phyloP scores from a whole-genome alignment of 1,139 yeast species.

The Geotrichum siamense region DNA sequence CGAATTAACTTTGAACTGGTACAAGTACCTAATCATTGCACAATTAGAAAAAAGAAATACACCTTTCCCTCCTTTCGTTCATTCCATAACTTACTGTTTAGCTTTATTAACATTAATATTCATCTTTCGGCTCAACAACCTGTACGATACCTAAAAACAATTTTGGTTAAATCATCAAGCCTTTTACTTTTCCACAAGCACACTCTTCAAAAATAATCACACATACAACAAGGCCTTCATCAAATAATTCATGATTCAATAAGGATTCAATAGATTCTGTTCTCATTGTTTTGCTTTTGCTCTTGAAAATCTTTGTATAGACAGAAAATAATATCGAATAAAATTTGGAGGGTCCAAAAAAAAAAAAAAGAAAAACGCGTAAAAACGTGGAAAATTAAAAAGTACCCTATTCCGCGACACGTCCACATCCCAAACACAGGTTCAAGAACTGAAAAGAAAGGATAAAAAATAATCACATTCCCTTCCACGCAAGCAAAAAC shows the following conservation, averaged over 20 bases:
- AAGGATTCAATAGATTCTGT: conserved; percentile 4
- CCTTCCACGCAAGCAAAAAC: background rate
- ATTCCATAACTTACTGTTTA: conserved; percentile 11
- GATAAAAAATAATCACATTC: background rate
- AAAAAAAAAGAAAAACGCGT: background rate
- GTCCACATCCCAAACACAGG: background rate
- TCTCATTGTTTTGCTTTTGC: background rate
- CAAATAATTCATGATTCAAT: conserved; percentile 15
- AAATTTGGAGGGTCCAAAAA: too few relatives aligned
- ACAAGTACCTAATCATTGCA: conserved; percentile 15
- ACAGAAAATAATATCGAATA: background rate
- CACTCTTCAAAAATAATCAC: background rate
- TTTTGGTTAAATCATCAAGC: background rate
- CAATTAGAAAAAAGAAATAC: background rate
- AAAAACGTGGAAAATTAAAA: background rate
- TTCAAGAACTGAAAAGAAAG: background rate
- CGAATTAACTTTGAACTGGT: conserved; percentile 18
- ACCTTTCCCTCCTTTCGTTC: background rate
- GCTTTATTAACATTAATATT: conserved; percentile 15
- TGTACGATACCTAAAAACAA: conserved; percentile 14
- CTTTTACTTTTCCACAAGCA: background rate
- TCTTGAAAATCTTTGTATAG: background rate
- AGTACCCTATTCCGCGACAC: too few relatives aligned
- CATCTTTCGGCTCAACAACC: conserved; percentile 16
- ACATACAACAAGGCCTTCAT: conserved; percentile 16